Conservation (phyloP, 192 early-diverging fungal genomes). For the Coemansia sp. region DNA sequence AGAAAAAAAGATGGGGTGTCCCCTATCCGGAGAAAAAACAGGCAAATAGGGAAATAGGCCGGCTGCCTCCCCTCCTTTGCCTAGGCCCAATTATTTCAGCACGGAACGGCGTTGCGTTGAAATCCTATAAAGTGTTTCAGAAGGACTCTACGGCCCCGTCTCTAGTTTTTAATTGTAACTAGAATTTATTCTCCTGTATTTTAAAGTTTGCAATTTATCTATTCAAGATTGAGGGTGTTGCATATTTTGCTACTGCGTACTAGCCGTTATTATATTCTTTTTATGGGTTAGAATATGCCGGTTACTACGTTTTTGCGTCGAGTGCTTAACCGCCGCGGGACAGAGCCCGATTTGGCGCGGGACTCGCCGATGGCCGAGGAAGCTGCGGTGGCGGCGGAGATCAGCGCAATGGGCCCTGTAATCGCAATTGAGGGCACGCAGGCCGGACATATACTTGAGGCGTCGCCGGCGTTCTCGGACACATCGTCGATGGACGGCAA, state of each 20-base stretch:
- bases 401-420: constrained; percentile 14
- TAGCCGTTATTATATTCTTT: not conserved
- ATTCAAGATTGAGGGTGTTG: too few species aligned
- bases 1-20: too few species aligned
- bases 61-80: too few species aligned
- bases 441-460: constrained; percentile 16
- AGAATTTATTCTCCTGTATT: too few species aligned
- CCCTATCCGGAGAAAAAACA: too few species aligned
- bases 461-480: constrained; percentile 29
- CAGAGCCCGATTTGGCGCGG: not conserved
- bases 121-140: too few species aligned
- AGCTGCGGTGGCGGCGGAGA: constrained; percentile 8
- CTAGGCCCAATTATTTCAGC: too few species aligned
- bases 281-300: constrained; percentile 12
- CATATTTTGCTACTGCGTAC: not conserved
- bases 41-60: too few species aligned
- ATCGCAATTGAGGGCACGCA: constrained; percentile 3
- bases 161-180: too few species aligned
- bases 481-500: constrained; percentile 34
- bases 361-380: constrained; percentile 1
- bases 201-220: too few species aligned
- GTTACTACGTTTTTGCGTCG: constrained; percentile 38
- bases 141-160: too few species aligned
- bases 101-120: too few species aligned
- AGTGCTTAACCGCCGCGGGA: constrained; percentile 32